These are phyloP conservation scores for Trematosphaeria pertusa DNA, from an alignment of 2,329 filamentous ascomycete genomes.

Conservation along the genomic window DNA sequence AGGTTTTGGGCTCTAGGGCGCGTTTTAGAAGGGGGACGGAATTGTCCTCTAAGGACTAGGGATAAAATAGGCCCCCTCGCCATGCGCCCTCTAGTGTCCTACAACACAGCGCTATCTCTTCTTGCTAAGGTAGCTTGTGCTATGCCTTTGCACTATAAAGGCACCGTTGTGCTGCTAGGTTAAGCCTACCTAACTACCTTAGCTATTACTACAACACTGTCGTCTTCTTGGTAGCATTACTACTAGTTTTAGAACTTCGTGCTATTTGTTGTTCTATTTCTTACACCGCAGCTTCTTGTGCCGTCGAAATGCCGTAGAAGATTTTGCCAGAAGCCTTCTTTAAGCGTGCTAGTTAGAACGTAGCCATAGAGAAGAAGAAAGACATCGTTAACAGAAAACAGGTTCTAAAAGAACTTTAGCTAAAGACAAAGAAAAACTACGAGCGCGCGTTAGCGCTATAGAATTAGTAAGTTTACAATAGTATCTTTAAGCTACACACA, in stretches of 20 bases:
- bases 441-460: constrained; percentile 8
- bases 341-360: constrained; percentile 11
- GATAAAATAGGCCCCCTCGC: too few species aligned
- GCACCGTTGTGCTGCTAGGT: constrained; percentile 10
- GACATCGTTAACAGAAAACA: constrained; percentile 12
- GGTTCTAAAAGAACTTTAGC: constrained; percentile 14
- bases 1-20: too few species aligned
- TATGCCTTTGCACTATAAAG: constrained; percentile 21
- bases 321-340: constrained; percentile 12
- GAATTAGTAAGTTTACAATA: constrained; percentile 11
- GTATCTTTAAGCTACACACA: constrained; percentile 10
- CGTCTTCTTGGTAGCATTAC: constrained; percentile 11
- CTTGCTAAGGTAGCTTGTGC: constrained; percentile 12
- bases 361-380: constrained; percentile 14
- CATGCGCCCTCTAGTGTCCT: too few species aligned
- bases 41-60: too few species aligned
- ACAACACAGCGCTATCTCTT: constrained; percentile 6
- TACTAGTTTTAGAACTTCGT: constrained; percentile 10
- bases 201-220: constrained; percentile 15
- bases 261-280: constrained; percentile 11
- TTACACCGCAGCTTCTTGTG: constrained; percentile 6
- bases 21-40: too few species aligned
- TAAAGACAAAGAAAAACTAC: constrained; percentile 15
- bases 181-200: constrained; percentile 15
- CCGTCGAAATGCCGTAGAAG: constrained; percentile 12